phyloP scores from a whole-genome alignment of 1,284 basidiomycete species.

The Ganoderma sinense region DNA sequence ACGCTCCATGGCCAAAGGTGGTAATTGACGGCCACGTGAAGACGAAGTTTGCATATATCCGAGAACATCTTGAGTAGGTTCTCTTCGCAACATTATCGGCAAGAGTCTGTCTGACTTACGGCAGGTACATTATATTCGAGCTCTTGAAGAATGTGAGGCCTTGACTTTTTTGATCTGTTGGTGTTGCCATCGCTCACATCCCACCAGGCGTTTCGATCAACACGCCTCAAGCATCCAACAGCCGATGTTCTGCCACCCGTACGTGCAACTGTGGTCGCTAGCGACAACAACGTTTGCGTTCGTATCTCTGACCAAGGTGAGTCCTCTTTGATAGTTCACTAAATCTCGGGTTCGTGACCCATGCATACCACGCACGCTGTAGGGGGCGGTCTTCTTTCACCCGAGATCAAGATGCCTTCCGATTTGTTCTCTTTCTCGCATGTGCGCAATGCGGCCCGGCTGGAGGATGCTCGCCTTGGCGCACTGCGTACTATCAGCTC shows the following conservation, averaged over 20 bases:
- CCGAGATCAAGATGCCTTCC: conserved; percentile 64
- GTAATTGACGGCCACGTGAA: conserved; percentile 78
- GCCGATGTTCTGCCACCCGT: conserved; percentile 60
- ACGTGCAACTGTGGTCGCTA: conserved; percentile 76
- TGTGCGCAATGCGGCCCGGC: conserved; percentile 71
- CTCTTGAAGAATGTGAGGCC: conserved; percentile 83
- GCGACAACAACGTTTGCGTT: conserved; percentile 75
- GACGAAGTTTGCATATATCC: conserved; percentile 85
- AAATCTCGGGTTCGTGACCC: neutral
- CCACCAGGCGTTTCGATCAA: conserved; percentile 73
- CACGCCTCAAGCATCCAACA: conserved; percentile 56
- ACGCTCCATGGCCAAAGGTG: conserved; percentile 66
- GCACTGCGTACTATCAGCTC: conserved; percentile 72
- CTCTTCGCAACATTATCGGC: conserved; percentile 1
- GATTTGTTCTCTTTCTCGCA: conserved; percentile 89
- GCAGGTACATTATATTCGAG: conserved; percentile 89
- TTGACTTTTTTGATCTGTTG: neutral
- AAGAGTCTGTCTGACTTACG: neutral
- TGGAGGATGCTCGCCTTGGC: conserved; percentile 74
- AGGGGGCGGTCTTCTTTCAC: conserved; percentile 75
- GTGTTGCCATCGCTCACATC: neutral
- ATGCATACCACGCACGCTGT: conserved; percentile 10
- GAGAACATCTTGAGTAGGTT: conserved; percentile 85
- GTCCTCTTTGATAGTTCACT: conserved; percentile 16
- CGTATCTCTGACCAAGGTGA: conserved; percentile 88